Evolutionary conservation across 257 asterid species (phyloP).

Genomic region (Solanum rostratum): DNA sequence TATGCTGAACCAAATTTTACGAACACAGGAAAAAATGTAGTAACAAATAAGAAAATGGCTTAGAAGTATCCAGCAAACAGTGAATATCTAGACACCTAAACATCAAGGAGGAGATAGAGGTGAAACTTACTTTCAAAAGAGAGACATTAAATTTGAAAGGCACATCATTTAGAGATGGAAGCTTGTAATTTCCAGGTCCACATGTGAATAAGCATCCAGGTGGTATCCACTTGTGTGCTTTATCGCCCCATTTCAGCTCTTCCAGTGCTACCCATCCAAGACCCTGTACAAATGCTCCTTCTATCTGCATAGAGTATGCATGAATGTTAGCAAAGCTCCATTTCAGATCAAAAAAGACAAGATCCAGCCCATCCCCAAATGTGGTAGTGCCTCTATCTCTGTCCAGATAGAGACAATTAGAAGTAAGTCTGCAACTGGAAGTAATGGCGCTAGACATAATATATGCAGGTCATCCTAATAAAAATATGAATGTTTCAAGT

Average conservation of each 20-base stretch:
- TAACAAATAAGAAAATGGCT: background rate
- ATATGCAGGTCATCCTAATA: background rate
- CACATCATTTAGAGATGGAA: constrained; percentile 76
- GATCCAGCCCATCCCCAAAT: background rate
- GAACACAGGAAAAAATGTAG: background rate
- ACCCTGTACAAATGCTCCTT: constrained; percentile 94
- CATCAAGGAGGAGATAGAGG: background rate
- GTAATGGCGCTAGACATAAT: background rate
- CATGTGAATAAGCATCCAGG: constrained; percentile 62
- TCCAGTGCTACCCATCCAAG: constrained; percentile 94
- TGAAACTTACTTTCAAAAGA: constrained; percentile 61
- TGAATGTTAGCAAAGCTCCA: background rate
- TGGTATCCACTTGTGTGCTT: constrained; percentile 79
- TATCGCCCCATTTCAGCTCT: constrained; percentile 95
- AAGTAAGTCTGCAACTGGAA: background rate
- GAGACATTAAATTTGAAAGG: constrained; percentile 74
- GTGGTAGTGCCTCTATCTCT: background rate
- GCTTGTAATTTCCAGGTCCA: constrained; percentile 91
- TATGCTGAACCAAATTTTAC: background rate
- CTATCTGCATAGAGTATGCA: constrained; percentile 38
- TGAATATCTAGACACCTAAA: background rate
- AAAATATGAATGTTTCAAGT: background rate
- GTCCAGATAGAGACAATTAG: background rate
- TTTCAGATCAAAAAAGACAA: background rate
- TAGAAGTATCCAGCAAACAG: background rate